Evolutionary conservation across 306 rosid genomes (phyloP), one percentile per base, ranked within the genome.

Genomic region (Ochetophila trinervis): DNA sequence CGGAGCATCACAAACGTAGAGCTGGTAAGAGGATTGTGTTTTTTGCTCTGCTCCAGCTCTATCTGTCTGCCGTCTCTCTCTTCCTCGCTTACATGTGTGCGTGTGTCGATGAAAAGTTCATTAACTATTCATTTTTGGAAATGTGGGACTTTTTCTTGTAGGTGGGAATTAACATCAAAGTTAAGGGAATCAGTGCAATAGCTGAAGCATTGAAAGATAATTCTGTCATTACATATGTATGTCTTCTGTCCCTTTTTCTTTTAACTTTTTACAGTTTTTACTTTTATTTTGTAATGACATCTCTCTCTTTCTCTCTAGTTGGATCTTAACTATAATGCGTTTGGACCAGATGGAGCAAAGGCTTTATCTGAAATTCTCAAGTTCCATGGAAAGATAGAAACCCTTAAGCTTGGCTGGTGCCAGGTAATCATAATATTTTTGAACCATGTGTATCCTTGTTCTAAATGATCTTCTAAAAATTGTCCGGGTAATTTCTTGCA

Each of bases 331-430:
- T 93, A 93, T 71, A 93, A 93, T 86, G 97, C 98, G 76, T 80
- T 90, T 69, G 98, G 98, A 68, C 86, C 96, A 62, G 98, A 93
- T 78, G 97, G 98, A 76, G 98, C 92, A 76, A 79, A 87, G 78
- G 90, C 85, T 67, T 78, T 93, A 71, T 85, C 94, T 30, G 98
- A 93, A 83, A 83, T 93, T 75, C 82, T 93, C 34, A 93, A 93
- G 74, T 93, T 93, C 73, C 87, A 87, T 59, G 98, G 98, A 69
- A 93, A 81, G 59, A 22, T 93, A 65, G 83, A 81, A 71, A 86
- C 77, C 72, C 98, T 93, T 22, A 93, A 87, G 85, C 97, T 93
- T 76, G 98, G 98, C 49, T 93, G 98, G 98, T 93, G 98, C 82
- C 92, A 93, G 98, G 98, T 93, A 79, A 83, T 63, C 22, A 61